phyloP scores from a whole-genome alignment of 805 yeast species.

The Kazachstania bromeliacearum region DNA sequence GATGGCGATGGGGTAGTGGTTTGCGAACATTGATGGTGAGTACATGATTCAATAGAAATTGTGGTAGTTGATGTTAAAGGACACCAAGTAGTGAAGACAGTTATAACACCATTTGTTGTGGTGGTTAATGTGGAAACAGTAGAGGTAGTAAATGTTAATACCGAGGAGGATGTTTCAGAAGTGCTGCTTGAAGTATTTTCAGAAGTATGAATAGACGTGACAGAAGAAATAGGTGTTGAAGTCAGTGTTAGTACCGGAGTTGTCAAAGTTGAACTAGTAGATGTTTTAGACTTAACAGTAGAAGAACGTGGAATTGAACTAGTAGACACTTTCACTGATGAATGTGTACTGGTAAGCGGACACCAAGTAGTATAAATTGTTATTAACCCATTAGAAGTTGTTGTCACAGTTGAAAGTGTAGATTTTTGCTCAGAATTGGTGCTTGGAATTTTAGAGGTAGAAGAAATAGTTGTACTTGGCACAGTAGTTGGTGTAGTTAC shows the following conservation, averaged over 20 bases:
- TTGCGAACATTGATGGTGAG: slow-evolving; percentile 3
- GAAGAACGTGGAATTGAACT: neutral
- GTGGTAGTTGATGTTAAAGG: slow-evolving; percentile 15
- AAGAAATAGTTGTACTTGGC: neutral
- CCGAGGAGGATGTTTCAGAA: slow-evolving; percentile 2
- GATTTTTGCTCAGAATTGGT: slow-evolving; percentile 13
- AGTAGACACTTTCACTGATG: neutral
- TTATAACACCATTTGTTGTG: slow-evolving; percentile 6
- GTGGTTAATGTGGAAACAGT: slow-evolving; percentile 3
- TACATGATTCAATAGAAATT: slow-evolving; percentile 7
- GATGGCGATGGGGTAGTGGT: neutral
- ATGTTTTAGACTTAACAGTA: neutral
- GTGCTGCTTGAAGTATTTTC: no score
- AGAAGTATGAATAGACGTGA: neutral
- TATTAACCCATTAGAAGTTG: slow-evolving; percentile 21
- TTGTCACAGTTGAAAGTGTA: slow-evolving; percentile 25
- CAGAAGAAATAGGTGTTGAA: neutral
- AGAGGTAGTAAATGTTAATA: slow-evolving; percentile 1
- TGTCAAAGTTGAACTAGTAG: neutral
- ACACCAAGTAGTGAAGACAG: slow-evolving; percentile 35
- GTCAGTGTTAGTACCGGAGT: neutral
- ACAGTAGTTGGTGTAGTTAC: no score
- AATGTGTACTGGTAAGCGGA: slow-evolving; percentile 29
- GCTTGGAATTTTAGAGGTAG: slow-evolving; percentile 3
- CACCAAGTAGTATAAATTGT: slow-evolving; percentile 37